Evolutionary conservation across 2,329 filamentous ascomycete genomes (phyloP).

Genomic region (Neonectria punicea): DNA sequence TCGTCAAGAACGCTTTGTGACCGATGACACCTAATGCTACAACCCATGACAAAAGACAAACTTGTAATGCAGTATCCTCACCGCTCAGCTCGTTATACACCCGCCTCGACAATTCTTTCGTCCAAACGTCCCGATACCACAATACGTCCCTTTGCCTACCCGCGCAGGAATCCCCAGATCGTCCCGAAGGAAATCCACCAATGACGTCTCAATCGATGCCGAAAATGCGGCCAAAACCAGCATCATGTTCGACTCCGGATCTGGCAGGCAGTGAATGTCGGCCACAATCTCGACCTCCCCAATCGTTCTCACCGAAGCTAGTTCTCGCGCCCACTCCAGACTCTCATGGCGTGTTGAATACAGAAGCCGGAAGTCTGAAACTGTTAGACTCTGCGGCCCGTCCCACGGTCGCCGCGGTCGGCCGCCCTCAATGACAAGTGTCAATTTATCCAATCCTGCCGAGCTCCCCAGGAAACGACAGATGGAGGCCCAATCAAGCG

Average conservation of each 20-base stretch:
- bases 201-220: constrained; percentile 65
- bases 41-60: background rate
- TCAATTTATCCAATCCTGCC: constrained; percentile 54
- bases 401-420: constrained; percentile 63
- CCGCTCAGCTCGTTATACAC: constrained; percentile 32
- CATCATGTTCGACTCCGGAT: constrained; percentile 63
- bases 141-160: constrained; percentile 38
- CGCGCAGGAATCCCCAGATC: constrained; percentile 42
- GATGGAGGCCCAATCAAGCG: constrained; percentile 64
- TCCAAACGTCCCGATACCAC: constrained; percentile 38
- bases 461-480: constrained; percentile 58
- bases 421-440: constrained; percentile 66
- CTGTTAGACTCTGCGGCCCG: constrained; percentile 55
- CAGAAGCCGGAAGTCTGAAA: constrained; percentile 59
- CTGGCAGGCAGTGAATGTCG: constrained; percentile 64
- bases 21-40: constrained; percentile 10
- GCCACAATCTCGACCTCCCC: constrained; percentile 62
- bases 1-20: constrained; percentile 15
- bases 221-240: constrained; percentile 69
- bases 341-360: constrained; percentile 58
- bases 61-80: background rate
- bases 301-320: constrained; percentile 61
- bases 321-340: constrained; percentile 67
- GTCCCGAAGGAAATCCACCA: constrained; percentile 61
- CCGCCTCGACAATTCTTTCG: constrained; percentile 39